Evolutionary conservation across 768 basidiomycete genomes (phyloP).

Genomic region (Mycena epipterygia): DNA sequence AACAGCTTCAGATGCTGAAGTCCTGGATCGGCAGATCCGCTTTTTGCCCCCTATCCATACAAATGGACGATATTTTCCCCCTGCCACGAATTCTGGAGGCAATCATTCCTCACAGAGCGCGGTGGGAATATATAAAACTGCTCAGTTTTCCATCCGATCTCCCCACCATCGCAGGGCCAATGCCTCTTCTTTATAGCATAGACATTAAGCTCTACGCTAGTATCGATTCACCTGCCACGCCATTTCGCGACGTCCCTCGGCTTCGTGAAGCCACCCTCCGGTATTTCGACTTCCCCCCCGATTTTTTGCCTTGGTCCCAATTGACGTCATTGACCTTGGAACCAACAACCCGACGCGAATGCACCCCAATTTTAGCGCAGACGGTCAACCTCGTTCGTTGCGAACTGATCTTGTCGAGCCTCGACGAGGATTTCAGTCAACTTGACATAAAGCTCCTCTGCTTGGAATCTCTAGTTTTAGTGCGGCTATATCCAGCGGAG

Average conservation of each 20-base stretch:
- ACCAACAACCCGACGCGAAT: not conserved
- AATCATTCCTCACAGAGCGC: not conserved
- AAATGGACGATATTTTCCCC: not conserved
- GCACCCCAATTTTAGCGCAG: not conserved
- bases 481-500: not conserved
- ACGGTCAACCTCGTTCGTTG: not conserved
- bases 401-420: not conserved
- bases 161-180: not conserved
- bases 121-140: not conserved
- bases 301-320: not conserved
- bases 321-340: not conserved
- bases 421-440: too few species aligned
- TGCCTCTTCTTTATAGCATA: not conserved
- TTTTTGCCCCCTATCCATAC: not conserved
- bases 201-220: not conserved
- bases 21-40: not conserved
- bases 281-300: not conserved
- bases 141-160: not conserved
- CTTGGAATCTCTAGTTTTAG: not conserved
- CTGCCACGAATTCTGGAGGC: not conserved
- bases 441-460: not conserved
- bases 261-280: not conserved
- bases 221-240: too few species aligned
- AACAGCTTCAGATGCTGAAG: not conserved
- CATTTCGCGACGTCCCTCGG: not conserved